These are phyloP conservation scores for Trichoderma harzianum DNA, from an alignment of 2,329 filamentous ascomycete species.

Conservation along the genomic window DNA sequence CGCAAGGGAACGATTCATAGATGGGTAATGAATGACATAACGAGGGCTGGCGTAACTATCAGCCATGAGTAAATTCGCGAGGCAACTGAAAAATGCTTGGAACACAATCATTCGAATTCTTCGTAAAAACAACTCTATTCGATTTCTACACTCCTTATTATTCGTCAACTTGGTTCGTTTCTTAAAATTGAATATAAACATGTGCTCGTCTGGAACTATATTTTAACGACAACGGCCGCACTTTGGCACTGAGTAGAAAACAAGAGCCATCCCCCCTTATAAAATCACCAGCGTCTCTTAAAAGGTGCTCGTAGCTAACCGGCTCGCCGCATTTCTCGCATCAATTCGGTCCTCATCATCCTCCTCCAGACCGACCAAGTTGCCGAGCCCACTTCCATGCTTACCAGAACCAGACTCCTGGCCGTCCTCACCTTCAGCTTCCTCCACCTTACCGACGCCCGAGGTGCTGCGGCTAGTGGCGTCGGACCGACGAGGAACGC, in stretches of 20 bases:
- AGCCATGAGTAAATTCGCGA: neutral
- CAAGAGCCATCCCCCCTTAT: neutral
- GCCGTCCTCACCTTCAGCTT: conserved; percentile 49
- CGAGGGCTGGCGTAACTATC: neutral
- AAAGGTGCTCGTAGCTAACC: conserved; percentile 91
- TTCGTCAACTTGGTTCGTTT: neutral
- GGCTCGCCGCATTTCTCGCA: conserved; percentile 90
- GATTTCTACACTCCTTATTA: neutral
- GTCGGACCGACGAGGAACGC: conserved; percentile 79
- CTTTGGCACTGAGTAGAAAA: neutral
- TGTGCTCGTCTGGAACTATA: conserved; percentile 3
- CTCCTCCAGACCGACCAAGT: conserved; percentile 60
- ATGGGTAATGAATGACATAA: neutral
- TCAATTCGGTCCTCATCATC: conserved; percentile 93
- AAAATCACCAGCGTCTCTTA: conserved; percentile 36
- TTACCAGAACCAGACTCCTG: conserved; percentile 36
- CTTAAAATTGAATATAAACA: conserved; percentile 1
- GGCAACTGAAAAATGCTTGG: neutral
- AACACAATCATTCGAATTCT: neutral
- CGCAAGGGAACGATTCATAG: neutral
- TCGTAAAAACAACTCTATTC: neutral
- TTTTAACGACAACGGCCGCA: neutral
- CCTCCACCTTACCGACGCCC: conserved; percentile 64
- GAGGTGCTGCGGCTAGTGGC: conserved; percentile 69
- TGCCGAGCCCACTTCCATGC: conserved; percentile 42